phyloP scores from a whole-genome alignment of 306 rosid species.

The Ochetophila trinervis region DNA sequence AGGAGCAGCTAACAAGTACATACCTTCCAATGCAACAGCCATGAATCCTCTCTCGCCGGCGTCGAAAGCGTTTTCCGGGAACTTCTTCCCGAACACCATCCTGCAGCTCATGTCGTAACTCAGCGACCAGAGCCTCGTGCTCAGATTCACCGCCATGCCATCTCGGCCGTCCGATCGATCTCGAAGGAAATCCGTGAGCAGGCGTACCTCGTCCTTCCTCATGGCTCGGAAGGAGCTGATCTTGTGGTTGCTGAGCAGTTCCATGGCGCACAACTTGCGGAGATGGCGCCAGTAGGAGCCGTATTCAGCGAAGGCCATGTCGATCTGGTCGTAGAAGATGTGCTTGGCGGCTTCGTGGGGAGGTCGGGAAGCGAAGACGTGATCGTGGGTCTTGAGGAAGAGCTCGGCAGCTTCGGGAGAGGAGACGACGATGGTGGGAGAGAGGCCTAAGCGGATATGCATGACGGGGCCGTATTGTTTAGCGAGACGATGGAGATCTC shows the following conservation, averaged over 20 bases:
- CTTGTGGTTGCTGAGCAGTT: conserved; percentile 49
- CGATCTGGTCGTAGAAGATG: conserved; percentile 44
- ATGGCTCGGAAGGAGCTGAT: conserved; percentile 41
- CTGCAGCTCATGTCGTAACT: conserved; percentile 14
- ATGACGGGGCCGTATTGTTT: conserved; percentile 60
- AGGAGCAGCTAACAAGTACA: conserved; percentile 23
- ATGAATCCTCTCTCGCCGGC: conserved; percentile 26
- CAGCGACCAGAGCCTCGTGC: conserved; percentile 23
- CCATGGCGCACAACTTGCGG: conserved; percentile 62
- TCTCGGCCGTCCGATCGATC: conserved; percentile 35
- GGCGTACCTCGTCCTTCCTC: conserved; percentile 56
- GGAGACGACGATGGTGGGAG: conserved; percentile 52
- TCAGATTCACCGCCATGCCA: conserved; percentile 37
- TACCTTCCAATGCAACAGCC: conserved; percentile 24
- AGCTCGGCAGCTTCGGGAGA: conserved; percentile 66
- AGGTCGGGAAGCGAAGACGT: conserved; percentile 58
- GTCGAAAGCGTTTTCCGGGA: conserved; percentile 18
- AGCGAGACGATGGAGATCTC: conserved; percentile 43
- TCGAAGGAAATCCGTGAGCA: conserved; percentile 26
- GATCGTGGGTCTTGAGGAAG: too few species aligned
- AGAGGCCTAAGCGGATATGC: conserved; percentile 50
- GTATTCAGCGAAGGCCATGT: conserved; percentile 36
- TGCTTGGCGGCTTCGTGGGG: conserved; percentile 33
- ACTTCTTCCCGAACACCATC: conserved; percentile 38
- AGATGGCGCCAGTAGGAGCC: conserved; percentile 72